These are phyloP conservation scores for Hippophae rhamnoides DNA, from an alignment of 306 rosid genomes.

Conservation along the genomic window DNA sequence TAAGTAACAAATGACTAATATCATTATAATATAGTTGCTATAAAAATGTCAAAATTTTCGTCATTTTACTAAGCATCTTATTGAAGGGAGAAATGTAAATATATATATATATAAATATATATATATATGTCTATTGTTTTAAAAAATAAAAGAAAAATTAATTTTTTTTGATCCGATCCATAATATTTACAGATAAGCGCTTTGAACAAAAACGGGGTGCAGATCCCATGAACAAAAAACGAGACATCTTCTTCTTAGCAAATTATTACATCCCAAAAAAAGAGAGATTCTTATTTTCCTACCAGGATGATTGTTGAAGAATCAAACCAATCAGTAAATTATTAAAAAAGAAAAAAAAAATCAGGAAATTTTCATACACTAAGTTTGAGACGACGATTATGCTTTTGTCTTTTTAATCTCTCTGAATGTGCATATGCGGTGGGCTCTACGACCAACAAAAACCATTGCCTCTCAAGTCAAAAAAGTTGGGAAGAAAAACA, in stretches of 20 bases:
- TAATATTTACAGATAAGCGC: slow-evolving; percentile 22
- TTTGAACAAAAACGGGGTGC: slow-evolving; percentile 20
- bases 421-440: slow-evolving; percentile 21
- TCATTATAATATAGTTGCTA: too few species aligned
- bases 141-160: not conserved
- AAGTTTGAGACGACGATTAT: slow-evolving; percentile 24
- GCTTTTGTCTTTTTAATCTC: slow-evolving; percentile 28
- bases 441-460: slow-evolving; percentile 46
- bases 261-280: slow-evolving; percentile 35
- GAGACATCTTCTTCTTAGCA: slow-evolving; percentile 3
- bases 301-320: slow-evolving; percentile 32
- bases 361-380: slow-evolving; percentile 13
- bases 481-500: slow-evolving; percentile 38
- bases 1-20: too few species aligned
- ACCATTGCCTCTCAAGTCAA: slow-evolving; percentile 53
- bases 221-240: slow-evolving; percentile 27
- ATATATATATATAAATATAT: too few species aligned
- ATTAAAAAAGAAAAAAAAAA: too few species aligned
- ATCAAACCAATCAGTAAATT: slow-evolving; percentile 27
- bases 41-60: too few species aligned
- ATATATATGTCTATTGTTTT: too few species aligned
- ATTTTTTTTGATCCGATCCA: slow-evolving; percentile 3
- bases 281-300: slow-evolving; percentile 33
- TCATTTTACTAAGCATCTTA: too few species aligned
- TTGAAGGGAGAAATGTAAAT: too few species aligned